Evolutionary conservation across 306 rosid species (phyloP).

Genomic region (Sicyos edulis): DNA sequence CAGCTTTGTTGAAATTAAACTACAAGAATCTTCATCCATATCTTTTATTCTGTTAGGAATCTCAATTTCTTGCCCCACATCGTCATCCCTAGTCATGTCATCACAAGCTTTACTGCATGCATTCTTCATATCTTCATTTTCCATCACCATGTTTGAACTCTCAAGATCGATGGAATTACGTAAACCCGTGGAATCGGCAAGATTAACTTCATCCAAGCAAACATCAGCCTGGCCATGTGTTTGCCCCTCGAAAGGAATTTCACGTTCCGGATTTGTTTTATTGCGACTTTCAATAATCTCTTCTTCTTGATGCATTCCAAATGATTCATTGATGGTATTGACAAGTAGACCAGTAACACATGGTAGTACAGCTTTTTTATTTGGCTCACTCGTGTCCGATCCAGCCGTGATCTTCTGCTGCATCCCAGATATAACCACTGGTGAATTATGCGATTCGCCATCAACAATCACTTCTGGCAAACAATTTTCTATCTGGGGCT

Average conservation of each 20-base stretch:
- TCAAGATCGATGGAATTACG: constrained; percentile 2
- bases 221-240: constrained; percentile 20
- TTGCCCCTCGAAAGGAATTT: constrained; percentile 33
- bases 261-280: constrained; percentile 23
- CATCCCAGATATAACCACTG: constrained; percentile 27
- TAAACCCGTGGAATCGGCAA: constrained; percentile 12
- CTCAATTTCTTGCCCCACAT: constrained; percentile 30
- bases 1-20: constrained; percentile 8
- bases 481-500: constrained; percentile 27
- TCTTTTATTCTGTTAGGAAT: constrained; percentile 23
- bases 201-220: constrained; percentile 24
- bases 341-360: constrained; percentile 26
- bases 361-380: constrained; percentile 18
- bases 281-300: constrained; percentile 22
- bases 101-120: constrained; percentile 26
- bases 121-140: constrained; percentile 27
- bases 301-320: constrained; percentile 22
- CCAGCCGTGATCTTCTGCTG: constrained; percentile 26
- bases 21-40: constrained; percentile 18
- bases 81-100: constrained; percentile 22
- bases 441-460: constrained; percentile 24
- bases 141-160: constrained; percentile 17
- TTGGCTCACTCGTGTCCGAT: constrained; percentile 27
- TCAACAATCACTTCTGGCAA: constrained; percentile 23
- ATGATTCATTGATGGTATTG: constrained; percentile 27